Percentiles rank a stretch among this genome's conserved stretches.
phyloP scores from a whole-genome alignment of 306 rosid genomes.

The Biancaea sappan region DNA sequence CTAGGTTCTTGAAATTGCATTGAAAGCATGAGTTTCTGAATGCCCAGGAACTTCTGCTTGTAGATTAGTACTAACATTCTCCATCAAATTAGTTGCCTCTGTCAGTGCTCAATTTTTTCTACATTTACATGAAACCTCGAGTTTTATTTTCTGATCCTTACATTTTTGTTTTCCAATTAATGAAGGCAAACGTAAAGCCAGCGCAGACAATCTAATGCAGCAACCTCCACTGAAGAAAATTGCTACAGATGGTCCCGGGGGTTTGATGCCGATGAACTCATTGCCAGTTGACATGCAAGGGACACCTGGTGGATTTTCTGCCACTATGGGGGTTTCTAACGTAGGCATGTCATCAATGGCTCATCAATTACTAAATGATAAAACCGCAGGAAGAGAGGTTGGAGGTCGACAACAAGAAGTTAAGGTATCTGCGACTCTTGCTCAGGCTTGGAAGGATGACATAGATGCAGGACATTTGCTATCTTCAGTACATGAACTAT shows the following conservation, averaged over 20 bases:
- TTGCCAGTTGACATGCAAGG: constrained; percentile 76
- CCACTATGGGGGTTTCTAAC: constrained; percentile 47
- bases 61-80: background rate
- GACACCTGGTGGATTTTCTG: constrained; percentile 54
- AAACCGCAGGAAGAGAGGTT: constrained; percentile 44
- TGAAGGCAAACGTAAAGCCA: constrained; percentile 82
- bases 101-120: background rate
- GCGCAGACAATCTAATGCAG: constrained; percentile 63
- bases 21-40: constrained; percentile 27
- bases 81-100: background rate
- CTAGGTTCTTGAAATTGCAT: no score
- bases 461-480: constrained; percentile 67
- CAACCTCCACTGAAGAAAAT: constrained; percentile 76
- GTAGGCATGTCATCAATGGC: constrained; percentile 39
- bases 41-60: background rate
- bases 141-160: constrained; percentile 3
- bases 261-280: constrained; percentile 72
- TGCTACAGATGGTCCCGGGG: constrained; percentile 59
- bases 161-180: constrained; percentile 19
- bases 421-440: constrained; percentile 59
- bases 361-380: constrained; percentile 54
- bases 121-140: constrained; percentile 1
- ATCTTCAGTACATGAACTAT: constrained; percentile 60
- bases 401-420: constrained; percentile 48
- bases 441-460: constrained; percentile 93